Evolutionary conservation across 2,329 filamentous ascomycete species (phyloP).

Genomic region (Fusarium cicatricum): DNA sequence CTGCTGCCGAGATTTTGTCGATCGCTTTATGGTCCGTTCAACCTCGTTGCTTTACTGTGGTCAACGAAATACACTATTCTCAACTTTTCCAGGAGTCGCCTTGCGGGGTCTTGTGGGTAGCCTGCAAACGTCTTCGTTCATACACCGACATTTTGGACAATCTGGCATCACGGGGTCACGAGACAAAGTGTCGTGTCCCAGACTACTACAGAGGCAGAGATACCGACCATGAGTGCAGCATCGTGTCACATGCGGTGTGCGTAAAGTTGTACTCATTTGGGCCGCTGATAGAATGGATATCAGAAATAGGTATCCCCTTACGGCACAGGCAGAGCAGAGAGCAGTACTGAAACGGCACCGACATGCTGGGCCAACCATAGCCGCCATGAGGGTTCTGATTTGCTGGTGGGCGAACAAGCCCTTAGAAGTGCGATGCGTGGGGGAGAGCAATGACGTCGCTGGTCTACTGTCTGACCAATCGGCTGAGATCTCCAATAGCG

Average conservation of each 20-base stretch:
- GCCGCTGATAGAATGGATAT: slow-evolving; percentile 19
- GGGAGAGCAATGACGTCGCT: slow-evolving; percentile 41
- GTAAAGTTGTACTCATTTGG: slow-evolving; percentile 3
- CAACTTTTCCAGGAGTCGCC: background rate
- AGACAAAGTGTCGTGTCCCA: slow-evolving; percentile 24
- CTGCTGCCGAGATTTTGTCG: slow-evolving; percentile 4
- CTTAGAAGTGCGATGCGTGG: slow-evolving; percentile 30
- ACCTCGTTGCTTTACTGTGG: slow-evolving; percentile 1
- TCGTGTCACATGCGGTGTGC: slow-evolving; percentile 37
- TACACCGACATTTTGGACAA: slow-evolving; percentile 42
- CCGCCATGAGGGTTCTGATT: slow-evolving; percentile 35
- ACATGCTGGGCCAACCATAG: slow-evolving; percentile 40
- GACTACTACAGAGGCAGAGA: slow-evolving; percentile 15
- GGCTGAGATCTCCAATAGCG: slow-evolving; percentile 32
- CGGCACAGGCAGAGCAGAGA: slow-evolving; percentile 22
- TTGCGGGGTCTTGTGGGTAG: slow-evolving; percentile 30
- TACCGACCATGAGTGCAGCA: slow-evolving; percentile 25
- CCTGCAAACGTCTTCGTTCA: slow-evolving; percentile 16
- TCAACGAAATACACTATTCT: background rate
- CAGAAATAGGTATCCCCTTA: background rate
- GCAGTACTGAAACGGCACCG: slow-evolving; percentile 35
- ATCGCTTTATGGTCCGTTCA: slow-evolving; percentile 6
- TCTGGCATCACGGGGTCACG: slow-evolving; percentile 35
- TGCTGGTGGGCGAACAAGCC: slow-evolving; percentile 22
- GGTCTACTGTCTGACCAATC: slow-evolving; percentile 34